Evolutionary conservation across 352 stramenopile species (phyloP).

Genomic region (Discostella stelligera): DNA sequence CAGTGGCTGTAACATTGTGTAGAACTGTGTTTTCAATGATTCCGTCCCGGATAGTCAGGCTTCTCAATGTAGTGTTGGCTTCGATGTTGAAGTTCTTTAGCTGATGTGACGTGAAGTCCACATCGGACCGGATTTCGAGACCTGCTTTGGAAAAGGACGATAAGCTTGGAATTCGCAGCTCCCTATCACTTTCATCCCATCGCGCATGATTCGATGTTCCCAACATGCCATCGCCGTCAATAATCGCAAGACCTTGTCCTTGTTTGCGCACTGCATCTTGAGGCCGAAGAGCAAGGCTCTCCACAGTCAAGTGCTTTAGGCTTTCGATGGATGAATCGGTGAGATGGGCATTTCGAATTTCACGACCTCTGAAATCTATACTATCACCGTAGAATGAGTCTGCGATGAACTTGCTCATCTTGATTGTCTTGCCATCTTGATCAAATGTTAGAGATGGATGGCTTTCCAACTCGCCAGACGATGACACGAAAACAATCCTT

Average conservation of each 20-base stretch:
- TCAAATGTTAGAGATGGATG: constrained; percentile 68
- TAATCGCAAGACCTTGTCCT: constrained; percentile 32
- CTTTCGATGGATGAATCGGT: constrained; percentile 45
- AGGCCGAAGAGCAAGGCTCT: constrained; percentile 32
- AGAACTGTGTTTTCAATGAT: constrained; percentile 49
- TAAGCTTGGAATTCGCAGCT: constrained; percentile 35
- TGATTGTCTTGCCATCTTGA: constrained; percentile 24
- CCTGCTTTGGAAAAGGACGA: constrained; percentile 25
- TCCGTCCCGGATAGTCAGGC: constrained; percentile 38
- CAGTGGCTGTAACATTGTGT: constrained; percentile 47
- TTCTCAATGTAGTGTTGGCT: constrained; percentile 32
- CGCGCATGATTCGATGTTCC: constrained; percentile 34
- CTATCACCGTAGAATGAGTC: constrained; percentile 43
- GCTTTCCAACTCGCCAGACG: constrained; percentile 17
- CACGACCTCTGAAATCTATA: constrained; percentile 47
- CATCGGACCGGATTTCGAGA: constrained; percentile 31
- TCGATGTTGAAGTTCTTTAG: constrained; percentile 46
- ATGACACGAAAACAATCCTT: constrained; percentile 21
- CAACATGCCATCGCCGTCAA: constrained; percentile 35
- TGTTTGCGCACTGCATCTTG: constrained; percentile 17
- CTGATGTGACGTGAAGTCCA: constrained; percentile 38
- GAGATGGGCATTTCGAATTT: constrained; percentile 47
- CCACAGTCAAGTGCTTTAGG: constrained; percentile 52
- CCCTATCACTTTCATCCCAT: constrained; percentile 34
- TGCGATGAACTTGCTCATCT: constrained; percentile 28